A percentile compares a stretch with the other conserved stretches of the same genome.
These are phyloP conservation scores for Porphyrellus cyaneotinctus DNA, from an alignment of 768 basidiomycete species.

Conservation along the genomic window DNA sequence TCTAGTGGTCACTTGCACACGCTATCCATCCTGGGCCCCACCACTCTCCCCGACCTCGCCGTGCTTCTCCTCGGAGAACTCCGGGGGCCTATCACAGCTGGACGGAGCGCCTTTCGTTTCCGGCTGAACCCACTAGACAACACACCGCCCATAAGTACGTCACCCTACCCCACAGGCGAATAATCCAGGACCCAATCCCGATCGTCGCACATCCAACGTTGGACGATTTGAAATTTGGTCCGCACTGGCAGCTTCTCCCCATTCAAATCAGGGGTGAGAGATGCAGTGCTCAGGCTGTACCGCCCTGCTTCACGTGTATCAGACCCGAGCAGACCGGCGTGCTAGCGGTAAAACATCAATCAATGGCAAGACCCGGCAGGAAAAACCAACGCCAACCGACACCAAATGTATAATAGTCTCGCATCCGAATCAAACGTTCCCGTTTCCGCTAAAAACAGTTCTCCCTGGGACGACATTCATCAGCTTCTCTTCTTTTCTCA, in stretches of 20 bases:
- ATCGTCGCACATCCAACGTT: neutral
- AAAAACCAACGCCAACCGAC: neutral
- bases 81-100: neutral
- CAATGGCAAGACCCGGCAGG: neutral
- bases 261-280: neutral
- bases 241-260: neutral
- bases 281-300: neutral
- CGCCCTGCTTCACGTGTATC: neutral
- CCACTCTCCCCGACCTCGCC: neutral
- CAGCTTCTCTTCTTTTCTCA: neutral
- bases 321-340: too few species aligned
- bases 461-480: neutral
- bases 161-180: neutral
- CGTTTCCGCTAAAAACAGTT: neutral
- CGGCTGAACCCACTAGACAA: too few species aligned
- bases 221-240: neutral
- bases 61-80: conserved; percentile 8
- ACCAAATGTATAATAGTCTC: neutral
- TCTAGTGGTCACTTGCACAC: neutral
- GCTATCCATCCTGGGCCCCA: neutral
- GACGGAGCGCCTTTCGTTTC: too few species aligned
- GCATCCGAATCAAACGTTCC: neutral
- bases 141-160: neutral
- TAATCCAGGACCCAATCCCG: neutral
- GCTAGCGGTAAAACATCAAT: too few species aligned